Evolutionary conservation across 139 green algal species (phyloP), one percentile per base, ranked within the genome.

Genomic region (Volvox reticuliferus): DNA sequence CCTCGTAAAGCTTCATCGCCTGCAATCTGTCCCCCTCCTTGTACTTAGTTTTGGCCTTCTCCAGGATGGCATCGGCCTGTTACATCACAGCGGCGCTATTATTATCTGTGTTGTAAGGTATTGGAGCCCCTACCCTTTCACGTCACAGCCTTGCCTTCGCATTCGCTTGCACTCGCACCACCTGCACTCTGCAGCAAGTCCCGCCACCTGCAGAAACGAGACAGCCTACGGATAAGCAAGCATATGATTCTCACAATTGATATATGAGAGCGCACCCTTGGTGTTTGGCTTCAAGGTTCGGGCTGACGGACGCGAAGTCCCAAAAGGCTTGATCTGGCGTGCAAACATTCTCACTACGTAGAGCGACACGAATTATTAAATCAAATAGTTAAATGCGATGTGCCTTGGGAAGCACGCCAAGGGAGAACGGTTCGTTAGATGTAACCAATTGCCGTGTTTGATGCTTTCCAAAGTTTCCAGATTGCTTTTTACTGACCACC

Each of bases 1-100:
- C 67, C 83, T 98, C 96, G 62, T 94, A 98, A 28, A 97, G 89
- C 37, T 94, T 95, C 71, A 97, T 84, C 17, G 96, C 96, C 22
- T 91, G 91, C 93, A 98, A 95, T 1, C 94, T 78, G 86, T 98
- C 95, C 0, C 95, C 95, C 1, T 77, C 73, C 21, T 89, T 75
- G 50, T 95, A 96, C 82, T 93, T 93, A 0, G 76, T 37, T 22
- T 93, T 92, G 2, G 93, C 94, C 71, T 89, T 77, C 30, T 30
- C 69, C 32, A 93, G 86, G 22, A 86, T 55, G 28, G 33, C 12
- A 12, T 35, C 91, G 1, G 86, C 91, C 86, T 91, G 80, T n/a
- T 3, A 14, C 9, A n/a, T 55, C 3, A 19, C 28, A 75, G 16
- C 55, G 17, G 3, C 2, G 55, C 24, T n/a, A 17, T 44, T 73